Evolutionary conservation across 345 rosid species (phyloP), one percentile per base, ranked within the genome.

Genomic region (Balakata baccata): DNA sequence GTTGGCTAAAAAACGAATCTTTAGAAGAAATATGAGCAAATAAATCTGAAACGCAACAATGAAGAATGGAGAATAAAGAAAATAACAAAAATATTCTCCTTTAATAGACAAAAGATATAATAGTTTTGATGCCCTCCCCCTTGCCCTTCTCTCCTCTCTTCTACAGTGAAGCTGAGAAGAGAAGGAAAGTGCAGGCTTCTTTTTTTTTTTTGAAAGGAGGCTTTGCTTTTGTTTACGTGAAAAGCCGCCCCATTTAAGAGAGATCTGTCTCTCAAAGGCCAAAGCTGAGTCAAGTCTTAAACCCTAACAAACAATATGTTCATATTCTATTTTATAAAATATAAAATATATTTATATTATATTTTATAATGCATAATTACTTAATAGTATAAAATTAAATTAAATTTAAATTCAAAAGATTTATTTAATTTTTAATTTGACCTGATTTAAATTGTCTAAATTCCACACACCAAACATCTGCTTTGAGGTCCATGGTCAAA

Each of bases 151-250:
- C 56, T 47, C 18, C 79, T 53, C 67, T 73, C 64, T 60, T 39
- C 73, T 51, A 41, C 73, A 67, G 57, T 20, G 51, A 49, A 70
- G 74, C 61, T 66, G 79, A 70, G 81, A 70, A 71, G 73, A 62
- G 67, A 56, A 69, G 73, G 58, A 11, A 69, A 54, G 73, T n/a
- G n/a, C n/a, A n/a, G n/a, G n/a, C n/a, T n/a, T n/a, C n/a, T n/a
- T n/a, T n/a, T n/a, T n/a, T n/a, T n/a, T n/a, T n/a, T n/a, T n/a
- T n/a, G n/a, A n/a, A n/a, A n/a, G n/a, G n/a, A n/a, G 46, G 51
- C 17, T 54, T 69, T 54, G 34, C 34, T 29, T 29, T 29, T 29
- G 61, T 54, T 69, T 53, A 18, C 47, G 8, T 22, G 6, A 54
- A 69, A 54, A 38, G 72, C 72, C 72, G 50, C 34, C 72, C 62